Conservation (phyloP, 257 asterid genomes). For the Rubia yunnanensis region DNA sequence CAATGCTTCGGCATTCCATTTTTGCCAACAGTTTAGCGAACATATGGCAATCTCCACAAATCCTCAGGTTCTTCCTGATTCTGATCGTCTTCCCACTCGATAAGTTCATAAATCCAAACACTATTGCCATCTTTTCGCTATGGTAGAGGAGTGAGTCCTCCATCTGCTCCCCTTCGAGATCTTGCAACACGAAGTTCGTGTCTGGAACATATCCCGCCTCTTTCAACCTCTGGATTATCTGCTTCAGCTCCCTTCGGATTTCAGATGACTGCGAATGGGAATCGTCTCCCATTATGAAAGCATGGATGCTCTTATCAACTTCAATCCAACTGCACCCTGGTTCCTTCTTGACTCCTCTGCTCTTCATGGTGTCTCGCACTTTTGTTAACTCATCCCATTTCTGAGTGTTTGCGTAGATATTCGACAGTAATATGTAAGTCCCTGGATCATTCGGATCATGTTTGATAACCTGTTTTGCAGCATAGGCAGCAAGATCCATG, state of each 20-base stretch:
- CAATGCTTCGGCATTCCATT: slow-evolving; percentile 49
- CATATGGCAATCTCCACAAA: slow-evolving; percentile 82
- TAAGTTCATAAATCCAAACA: slow-evolving; percentile 57
- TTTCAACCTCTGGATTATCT: slow-evolving; percentile 43
- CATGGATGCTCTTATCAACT: slow-evolving; percentile 54
- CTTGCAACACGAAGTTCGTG: slow-evolving; percentile 75
- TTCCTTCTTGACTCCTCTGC: slow-evolving; percentile 67
- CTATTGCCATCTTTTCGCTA: slow-evolving; percentile 83
- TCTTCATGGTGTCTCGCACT: slow-evolving; percentile 57
- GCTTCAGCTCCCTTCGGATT: slow-evolving; percentile 43
- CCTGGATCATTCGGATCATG: slow-evolving; percentile 76
- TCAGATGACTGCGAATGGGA: slow-evolving; percentile 51
- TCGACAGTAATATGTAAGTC: slow-evolving; percentile 60
- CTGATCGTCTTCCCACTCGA: slow-evolving; percentile 59
- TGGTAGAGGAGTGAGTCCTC: slow-evolving; percentile 72
- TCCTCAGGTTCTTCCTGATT: slow-evolving; percentile 74
- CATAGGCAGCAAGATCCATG: slow-evolving; percentile 72
- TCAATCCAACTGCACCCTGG: slow-evolving; percentile 99
- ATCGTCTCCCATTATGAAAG: slow-evolving; percentile 67
- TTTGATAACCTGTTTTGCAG: slow-evolving; percentile 64
- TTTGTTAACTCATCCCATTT: slow-evolving; percentile 62
- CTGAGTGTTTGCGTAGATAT: slow-evolving; percentile 65
- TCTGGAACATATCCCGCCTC: slow-evolving; percentile 77
- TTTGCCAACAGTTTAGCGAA: slow-evolving; percentile 70
- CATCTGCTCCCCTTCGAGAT: slow-evolving; percentile 85